Evolutionary conservation across 179 eudicot species (phyloP), one percentile per base, ranked within the genome.

Genomic region (Gypsophila paniculata): DNA sequence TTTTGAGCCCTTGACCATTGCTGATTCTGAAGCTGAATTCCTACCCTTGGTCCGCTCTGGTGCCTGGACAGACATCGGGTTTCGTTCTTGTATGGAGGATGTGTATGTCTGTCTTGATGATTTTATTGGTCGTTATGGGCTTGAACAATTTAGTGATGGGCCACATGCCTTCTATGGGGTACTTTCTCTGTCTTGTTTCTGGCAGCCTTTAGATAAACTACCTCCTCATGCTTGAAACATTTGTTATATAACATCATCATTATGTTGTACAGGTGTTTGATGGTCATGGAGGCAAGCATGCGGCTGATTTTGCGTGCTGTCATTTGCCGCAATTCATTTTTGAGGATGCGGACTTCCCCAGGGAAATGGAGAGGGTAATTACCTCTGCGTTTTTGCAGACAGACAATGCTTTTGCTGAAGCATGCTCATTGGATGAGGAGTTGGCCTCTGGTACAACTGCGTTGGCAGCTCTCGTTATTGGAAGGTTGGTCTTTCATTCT

Each of bases 381-480:
- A 76, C 90, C 42, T 82, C 96, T 14, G 98, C 96, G 21, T 93
- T 90, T 78, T 72, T 85, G 67, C 95, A 87, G 70, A 93, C 96
- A 7, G 96, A 93, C 77, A 85, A 80, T 80, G 92, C 91, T 69
- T 90, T 93, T 82, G 95, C 98, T 58, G 87, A 93, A 85, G 98
- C 95, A 70, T 93, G 98, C 82, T 73, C 80, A 14, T 49, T 77
- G 82, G 90, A 93, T 82, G 80, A 84, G 61, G 89, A 71, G 69
- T 95, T 93, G 74, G 92, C 92, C 82, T 90, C 98, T 74, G 98
- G 98, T 74, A 90, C 98, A 61, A 93, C 98, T 72, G 98, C 98
- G 44, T 76, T 93, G 85, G 82, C 91, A 29, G 96, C 95, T 81
- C 74, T 93, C 70, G 90, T 93, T 78, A 53, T 89, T 82, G 94